Base-by-base conservation (phyloP, 2,329 filamentous ascomycete species). In the Epichloe elymi region DNA sequence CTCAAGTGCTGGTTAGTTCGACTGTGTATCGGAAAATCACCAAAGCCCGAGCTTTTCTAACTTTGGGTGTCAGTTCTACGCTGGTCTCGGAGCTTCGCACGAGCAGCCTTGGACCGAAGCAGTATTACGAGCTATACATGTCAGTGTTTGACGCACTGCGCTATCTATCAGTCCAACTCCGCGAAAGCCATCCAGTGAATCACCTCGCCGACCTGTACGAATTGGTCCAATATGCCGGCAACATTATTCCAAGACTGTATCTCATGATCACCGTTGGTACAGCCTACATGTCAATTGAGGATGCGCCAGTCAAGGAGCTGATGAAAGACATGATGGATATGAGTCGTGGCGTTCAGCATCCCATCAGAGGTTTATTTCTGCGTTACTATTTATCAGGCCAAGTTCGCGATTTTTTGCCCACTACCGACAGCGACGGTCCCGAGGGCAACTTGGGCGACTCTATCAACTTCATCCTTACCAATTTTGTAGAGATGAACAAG, bases 291-390 rank as follows among this genome's bases (percentile, higher is more conserved):
- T 85, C 88, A 26, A 94, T 98, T 63, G 86, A 93, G 62, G 93
- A 97, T 76, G 93, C 94, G 53, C 93, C 93, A 0, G 93, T 98
- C 59, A 98, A 98, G 72, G 93, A 98, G 74, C 88, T 98, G 56
- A 98, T 98, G 93, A 98, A 98, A 71, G 93, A 98, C 68, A 98
- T 98, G 93, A 98, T 98, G 93, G 93, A 98, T 70, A 98, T 98
- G 93, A 97, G 89, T 70, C 81, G 93, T 56, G 93, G 93, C 51
- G 90, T 98, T 20, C 93, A 98, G 64, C 93, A 98, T 68, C 93
- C 93, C 15, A 90, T 96, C 56, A 87, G 93, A 52, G 93, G 93
- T 17, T 75, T 98, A 51, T 98, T 98, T 66, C 72, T 98, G 61
- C 83, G 93, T 64, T 98, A 98, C 70, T 98, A 96, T 65, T 79